Percentiles rank a stretch among this genome's conserved stretches.
phyloP scores from a whole-genome alignment of 257 asterid species.

The Orobanche coerulescens region DNA sequence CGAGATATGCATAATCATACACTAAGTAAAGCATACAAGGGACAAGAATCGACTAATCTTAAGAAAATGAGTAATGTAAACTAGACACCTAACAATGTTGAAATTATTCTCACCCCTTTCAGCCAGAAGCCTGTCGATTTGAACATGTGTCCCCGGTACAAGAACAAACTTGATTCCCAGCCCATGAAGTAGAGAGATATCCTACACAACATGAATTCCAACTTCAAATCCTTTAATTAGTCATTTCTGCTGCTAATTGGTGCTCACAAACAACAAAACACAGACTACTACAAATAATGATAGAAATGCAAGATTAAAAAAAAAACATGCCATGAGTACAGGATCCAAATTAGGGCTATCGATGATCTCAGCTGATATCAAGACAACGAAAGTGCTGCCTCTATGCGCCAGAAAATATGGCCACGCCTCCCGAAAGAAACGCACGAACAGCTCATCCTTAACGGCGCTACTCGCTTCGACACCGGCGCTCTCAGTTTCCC shows the following conservation, averaged over 20 bases:
- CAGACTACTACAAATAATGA: not conserved
- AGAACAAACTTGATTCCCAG: conserved; percentile 92
- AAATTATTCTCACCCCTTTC: conserved; percentile 51
- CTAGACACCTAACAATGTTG: too few relatives aligned
- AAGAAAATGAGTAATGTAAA: too few relatives aligned
- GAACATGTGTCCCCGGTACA: conserved; percentile 93
- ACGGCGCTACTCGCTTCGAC: conserved; percentile 35
- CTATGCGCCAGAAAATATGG: conserved; percentile 86
- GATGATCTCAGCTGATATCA: conserved; percentile 76
- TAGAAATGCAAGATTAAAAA: not conserved
- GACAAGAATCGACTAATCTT: too few relatives aligned
- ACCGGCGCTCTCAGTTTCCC: conserved; percentile 31
- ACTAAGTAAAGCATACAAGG: not conserved
- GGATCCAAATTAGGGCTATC: conserved; percentile 68
- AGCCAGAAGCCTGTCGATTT: conserved; percentile 67
- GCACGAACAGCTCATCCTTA: conserved; percentile 71
- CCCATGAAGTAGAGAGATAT: conserved; percentile 87
- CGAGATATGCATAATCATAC: not conserved
- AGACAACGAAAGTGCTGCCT: conserved; percentile 86
- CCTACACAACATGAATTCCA: conserved; percentile 36
- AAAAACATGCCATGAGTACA: conserved; percentile 64
- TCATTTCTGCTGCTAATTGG: not conserved
- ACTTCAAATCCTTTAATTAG: not conserved
- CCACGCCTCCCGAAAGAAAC: conserved; percentile 84
- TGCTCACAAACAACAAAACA: not conserved